Base-by-base conservation (phyloP, 192 early-diverging fungal species). In the Gaertneriomyces semiglobifer region DNA sequence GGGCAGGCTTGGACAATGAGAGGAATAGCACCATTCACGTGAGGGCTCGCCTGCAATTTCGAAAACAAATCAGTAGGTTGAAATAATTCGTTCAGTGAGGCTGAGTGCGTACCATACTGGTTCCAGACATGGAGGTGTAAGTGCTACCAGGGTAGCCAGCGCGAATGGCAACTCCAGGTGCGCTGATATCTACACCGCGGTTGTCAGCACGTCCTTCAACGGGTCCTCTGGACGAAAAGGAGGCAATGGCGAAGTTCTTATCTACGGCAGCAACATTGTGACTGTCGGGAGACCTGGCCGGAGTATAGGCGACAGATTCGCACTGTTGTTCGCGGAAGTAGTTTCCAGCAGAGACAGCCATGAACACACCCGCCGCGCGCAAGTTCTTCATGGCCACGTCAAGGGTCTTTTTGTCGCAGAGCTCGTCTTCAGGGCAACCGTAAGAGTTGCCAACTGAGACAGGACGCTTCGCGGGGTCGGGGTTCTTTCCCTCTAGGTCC, bases 321-420 rank as follows among this genome's bases (percentile, higher is more conserved):
- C 12, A 18, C 12, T 14, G 6, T 14, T 56, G 14, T 11, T 56
- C 25, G 11, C 55, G 16, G 25, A 14, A 14, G 11, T 14, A 56
- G 4, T 56, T 56, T 14, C 55, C 55, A 11, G 55, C 55, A 3
- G 16, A 19, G 14, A 33, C 55, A 10, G 25, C 12, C 62, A 63
- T 63, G 19, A 63, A 63, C 48, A 63, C 42, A 19, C 62, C 62
- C 6, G 62, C 62, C 7, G 62, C 50, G 11, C 16, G 12, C 19
- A 63, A 46, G 62, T 51, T 53, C 44, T n/a, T 46, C 12, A 63
- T 19, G 7, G 62, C 62, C 6, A 19, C 40, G 48, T 50, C 39
- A 51, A 63, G 53, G 7, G 62, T 63, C 14, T 11, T 53, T 39
- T 52, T 7, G 62, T 63, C 62, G 62, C 62, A 63, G 7, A 52